A percentile compares a stretch with the other conserved stretches of the same genome.
These are phyloP conservation scores for Hanseniaspora occidentalis DNA, from an alignment of 805 yeast genomes.

Conservation along the genomic window DNA sequence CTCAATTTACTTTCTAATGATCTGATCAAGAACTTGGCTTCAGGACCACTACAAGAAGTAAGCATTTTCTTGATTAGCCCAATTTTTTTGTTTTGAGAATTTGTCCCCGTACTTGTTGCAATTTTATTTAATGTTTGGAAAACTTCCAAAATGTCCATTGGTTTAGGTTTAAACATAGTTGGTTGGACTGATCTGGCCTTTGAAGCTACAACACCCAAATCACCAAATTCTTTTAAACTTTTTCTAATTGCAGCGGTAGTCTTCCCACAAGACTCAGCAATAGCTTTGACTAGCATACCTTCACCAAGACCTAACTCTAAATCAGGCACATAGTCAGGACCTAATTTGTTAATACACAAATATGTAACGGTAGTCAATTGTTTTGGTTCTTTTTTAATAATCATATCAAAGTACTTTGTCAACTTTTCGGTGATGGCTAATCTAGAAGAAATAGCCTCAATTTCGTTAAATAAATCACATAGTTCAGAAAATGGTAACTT, in stretches of 20 bases:
- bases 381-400: slow-evolving; percentile 40
- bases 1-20: slow-evolving; percentile 87
- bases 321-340: slow-evolving; percentile 88
- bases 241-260: slow-evolving; percentile 54
- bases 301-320: slow-evolving; percentile 92
- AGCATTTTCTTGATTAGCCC: slow-evolving; percentile 70
- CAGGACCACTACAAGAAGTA: slow-evolving; percentile 73
- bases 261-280: slow-evolving; percentile 83
- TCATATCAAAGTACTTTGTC: slow-evolving; percentile 56
- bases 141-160: slow-evolving; percentile 61
- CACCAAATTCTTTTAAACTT: slow-evolving; percentile 74
- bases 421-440: slow-evolving; percentile 68
- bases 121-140: slow-evolving; percentile 64
- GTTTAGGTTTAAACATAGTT: slow-evolving; percentile 84
- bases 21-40: slow-evolving; percentile 83
- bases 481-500: slow-evolving; percentile 26
- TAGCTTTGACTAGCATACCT: slow-evolving; percentile 72
- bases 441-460: slow-evolving; percentile 74
- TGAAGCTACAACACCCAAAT: slow-evolving; percentile 80
- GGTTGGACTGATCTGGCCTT: slow-evolving; percentile 76
- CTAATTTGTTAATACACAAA: slow-evolving; percentile 74
- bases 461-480: slow-evolving; percentile 56
- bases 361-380: slow-evolving; percentile 64
- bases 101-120: slow-evolving; percentile 66
- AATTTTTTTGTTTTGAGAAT: slow-evolving; percentile 70